Evolutionary conservation across 2,329 filamentous ascomycete genomes (phyloP), one percentile per base, ranked within the genome.

Genomic region (Epichloe sylvatica): DNA sequence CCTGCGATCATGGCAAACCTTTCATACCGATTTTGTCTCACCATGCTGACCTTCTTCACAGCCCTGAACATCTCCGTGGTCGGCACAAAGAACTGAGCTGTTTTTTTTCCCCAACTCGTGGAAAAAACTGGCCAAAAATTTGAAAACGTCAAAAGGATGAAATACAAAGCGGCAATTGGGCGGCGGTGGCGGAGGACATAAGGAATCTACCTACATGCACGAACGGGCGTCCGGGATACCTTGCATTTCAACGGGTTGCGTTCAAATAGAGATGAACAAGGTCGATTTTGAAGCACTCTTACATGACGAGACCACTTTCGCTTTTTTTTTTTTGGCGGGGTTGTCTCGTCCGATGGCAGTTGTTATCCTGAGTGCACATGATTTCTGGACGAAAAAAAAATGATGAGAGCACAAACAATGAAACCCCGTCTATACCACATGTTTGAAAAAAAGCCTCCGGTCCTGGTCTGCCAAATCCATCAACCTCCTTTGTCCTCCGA

Each of bases 221-320:
- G 63, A 71, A 66, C 13, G 67, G 74, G 74, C 74, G 73, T 77
- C 72, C 68, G 70, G 72, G 70, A 72, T 71, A 72, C 68, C 69
- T 72, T 72, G 68, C 70, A 71, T 73, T 72, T 73, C 62, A 65
- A 64, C 35, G 35, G 35, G 15, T 37, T 11, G 58, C 36, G 34
- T 62, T 66, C 64, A 61, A 56, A 66, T 67, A 67, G 61, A 61
- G 59, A 58, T 59, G 55, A 63, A 63, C 59, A 62, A 60, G 63
- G 63, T 60, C 61, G 57, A 64, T 60, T 64, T 64, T 60, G 61
- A 66, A 56, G 62, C 59, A 61, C 59, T 19, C n/a, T 33, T 44
- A 9, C 25, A 9, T 30, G 25, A 30, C 25, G 25, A 30, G 25
- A 30, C 25, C 25, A 11, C 8, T 30, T 30, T 30, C 25, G 9